These are phyloP conservation scores for Selenicereus undatus DNA, from an alignment of 148 eudicot species.

Conservation along the genomic window DNA sequence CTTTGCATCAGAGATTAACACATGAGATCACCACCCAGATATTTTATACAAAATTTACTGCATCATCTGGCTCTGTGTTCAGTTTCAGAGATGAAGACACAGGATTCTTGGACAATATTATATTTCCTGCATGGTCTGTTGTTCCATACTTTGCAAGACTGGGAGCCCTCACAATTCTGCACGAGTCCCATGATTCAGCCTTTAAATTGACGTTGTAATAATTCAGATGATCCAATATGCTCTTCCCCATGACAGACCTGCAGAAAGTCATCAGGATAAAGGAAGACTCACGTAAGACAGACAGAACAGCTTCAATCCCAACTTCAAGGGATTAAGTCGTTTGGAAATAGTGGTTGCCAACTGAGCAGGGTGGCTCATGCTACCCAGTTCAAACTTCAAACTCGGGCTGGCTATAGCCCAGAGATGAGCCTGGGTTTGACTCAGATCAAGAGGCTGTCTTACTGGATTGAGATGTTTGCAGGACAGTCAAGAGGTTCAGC, in stretches of 20 bases:
- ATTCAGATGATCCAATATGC: constrained; percentile 72
- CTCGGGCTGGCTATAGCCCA: background rate
- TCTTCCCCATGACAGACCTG: constrained; percentile 86
- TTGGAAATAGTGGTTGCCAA: background rate
- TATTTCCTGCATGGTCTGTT: constrained; percentile 57
- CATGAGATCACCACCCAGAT: background rate
- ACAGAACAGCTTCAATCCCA: background rate
- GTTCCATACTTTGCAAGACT: constrained; percentile 38
- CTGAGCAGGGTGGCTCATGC: background rate
- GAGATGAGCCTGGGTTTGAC: background rate
- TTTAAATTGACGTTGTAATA: constrained; percentile 67
- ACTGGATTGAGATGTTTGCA: background rate
- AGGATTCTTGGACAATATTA: constrained; percentile 44
- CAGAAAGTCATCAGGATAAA: constrained; percentile 14
- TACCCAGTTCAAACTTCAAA: background rate
- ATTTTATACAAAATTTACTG: constrained; percentile 6
- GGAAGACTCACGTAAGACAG: background rate
- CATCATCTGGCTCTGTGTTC: constrained; percentile 19
- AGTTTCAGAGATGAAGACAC: constrained; percentile 27
- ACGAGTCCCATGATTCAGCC: constrained; percentile 49
- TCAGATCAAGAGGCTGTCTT: background rate
- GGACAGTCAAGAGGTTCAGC: background rate
- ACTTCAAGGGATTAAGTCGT: background rate
- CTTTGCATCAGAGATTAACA: background rate
- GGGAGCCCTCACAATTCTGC: constrained; percentile 59